Conservation (phyloP, 1,284 basidiomycete genomes). For the Ceratobasidium sp. region DNA sequence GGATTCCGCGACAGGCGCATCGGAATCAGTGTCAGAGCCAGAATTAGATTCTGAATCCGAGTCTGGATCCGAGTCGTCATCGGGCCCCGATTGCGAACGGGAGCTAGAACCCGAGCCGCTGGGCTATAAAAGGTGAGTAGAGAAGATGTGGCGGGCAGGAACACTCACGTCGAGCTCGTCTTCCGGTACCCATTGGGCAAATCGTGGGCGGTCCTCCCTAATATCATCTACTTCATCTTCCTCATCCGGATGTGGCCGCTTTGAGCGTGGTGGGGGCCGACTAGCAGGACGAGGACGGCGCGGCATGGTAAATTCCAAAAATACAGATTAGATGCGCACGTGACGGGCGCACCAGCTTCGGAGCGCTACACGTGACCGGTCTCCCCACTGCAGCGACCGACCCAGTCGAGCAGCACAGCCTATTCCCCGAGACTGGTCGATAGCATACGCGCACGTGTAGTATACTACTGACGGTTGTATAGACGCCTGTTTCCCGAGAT, state of each 20-base stretch:
- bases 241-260: slow-evolving; percentile 35
- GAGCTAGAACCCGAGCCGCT: slow-evolving; percentile 57
- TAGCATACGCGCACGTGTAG: neutral
- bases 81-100: slow-evolving; percentile 46
- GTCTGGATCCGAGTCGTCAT: slow-evolving; percentile 56
- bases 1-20: slow-evolving; percentile 53
- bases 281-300: slow-evolving; percentile 22
- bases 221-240: slow-evolving; percentile 51
- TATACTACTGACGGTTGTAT: neutral
- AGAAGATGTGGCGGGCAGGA: slow-evolving; percentile 48
- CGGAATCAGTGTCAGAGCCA: slow-evolving; percentile 53
- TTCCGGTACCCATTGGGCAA: slow-evolving; percentile 71
- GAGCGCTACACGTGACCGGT: slow-evolving; percentile 24
- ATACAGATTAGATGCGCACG: slow-evolving; percentile 1
- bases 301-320: slow-evolving; percentile 33
- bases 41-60: slow-evolving; percentile 51
- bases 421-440: neutral
- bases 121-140: slow-evolving; percentile 54
- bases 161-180: slow-evolving; percentile 58
- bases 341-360: slow-evolving; percentile 24
- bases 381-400: slow-evolving; percentile 8
- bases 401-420: slow-evolving; percentile 23
- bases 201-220: slow-evolving; percentile 64
- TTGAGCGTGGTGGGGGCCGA: slow-evolving; percentile 26
- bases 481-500: neutral